phyloP scores from a whole-genome alignment of 2,329 filamentous ascomycete genomes.

The Stagonosporopsis tanaceti region DNA sequence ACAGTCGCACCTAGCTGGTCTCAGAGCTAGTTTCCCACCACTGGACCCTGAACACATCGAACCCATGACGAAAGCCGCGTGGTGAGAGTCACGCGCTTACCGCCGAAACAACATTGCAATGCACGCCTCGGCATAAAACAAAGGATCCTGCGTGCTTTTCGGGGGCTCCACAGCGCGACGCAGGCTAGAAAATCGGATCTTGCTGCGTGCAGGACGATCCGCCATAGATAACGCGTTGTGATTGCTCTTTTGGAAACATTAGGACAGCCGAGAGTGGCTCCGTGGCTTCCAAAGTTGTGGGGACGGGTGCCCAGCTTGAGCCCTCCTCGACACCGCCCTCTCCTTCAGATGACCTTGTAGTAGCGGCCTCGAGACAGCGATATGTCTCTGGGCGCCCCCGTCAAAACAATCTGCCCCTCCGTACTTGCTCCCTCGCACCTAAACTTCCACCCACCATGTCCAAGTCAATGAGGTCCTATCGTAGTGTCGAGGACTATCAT shows the following conservation, averaged over 20 bases:
- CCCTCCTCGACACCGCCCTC: constrained; percentile 33
- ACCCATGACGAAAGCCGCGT: constrained; percentile 12
- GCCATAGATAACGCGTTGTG: constrained; percentile 12
- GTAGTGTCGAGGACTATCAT: constrained; percentile 45
- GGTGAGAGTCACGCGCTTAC: constrained; percentile 19
- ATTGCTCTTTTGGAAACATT: constrained; percentile 11
- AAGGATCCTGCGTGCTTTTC: constrained; percentile 1
- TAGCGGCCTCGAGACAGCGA: constrained; percentile 17
- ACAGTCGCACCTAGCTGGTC: constrained; percentile 8
- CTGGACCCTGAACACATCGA: constrained; percentile 22
- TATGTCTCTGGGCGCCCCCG: constrained; percentile 14
- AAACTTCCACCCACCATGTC: constrained; percentile 38
- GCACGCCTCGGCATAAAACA: constrained; percentile 16
- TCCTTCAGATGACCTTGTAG: constrained; percentile 37
- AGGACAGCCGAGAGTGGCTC: constrained; percentile 16
- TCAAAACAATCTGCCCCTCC: constrained; percentile 21
- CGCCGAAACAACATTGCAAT: constrained; percentile 15
- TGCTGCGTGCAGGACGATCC: neutral
- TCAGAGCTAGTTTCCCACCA: constrained; percentile 1
- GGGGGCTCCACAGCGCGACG: neutral
- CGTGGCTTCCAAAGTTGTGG: constrained; percentile 17
- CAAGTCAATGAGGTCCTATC: constrained; percentile 47
- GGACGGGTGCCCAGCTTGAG: constrained; percentile 25
- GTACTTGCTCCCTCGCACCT: constrained; percentile 14
- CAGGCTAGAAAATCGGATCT: neutral